Evolutionary conservation across 179 eudicot genomes (phyloP), one percentile per base, ranked within the genome.

Genomic region (Gypsophila paniculata): DNA sequence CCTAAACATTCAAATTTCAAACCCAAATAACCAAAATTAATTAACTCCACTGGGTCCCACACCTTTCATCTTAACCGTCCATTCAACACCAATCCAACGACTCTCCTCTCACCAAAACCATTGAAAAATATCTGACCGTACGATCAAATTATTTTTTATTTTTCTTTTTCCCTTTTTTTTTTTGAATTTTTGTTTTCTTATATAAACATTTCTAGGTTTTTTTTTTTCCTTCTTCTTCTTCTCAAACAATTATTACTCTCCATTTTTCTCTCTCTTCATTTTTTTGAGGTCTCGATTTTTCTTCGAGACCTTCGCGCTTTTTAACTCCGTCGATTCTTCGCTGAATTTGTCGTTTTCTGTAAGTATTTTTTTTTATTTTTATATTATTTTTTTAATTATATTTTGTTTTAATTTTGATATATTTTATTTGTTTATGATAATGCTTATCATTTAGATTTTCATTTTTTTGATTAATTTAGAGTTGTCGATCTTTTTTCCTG

Each of bases 131-230:
- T 9, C 44, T 62, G 38, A 29, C 65, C 65, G 65, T 61, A 15
- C 10, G 65, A 61, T 61, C 65, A 61, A 32, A 58, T 21, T 22
- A 21, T 58, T 58, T 54, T 54, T 4, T 17, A 22, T 21, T 58
- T 58, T 54, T 54, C 14, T 17, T 58, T 21, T 15, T 25, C 6
- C 25, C 26, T 60, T 60, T 2, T 26, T 14, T 25, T 0, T 8
- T 60, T 64, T 64, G n/a, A n/a, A n/a, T 29, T 29, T 29, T 29
- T 29, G 4, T 46, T 51, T 26, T 51, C 71, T 68, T 68, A 68
- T 68, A 51, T 68, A 68, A 68, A 29, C 60, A 68, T 25, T 68
- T 26, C 55, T 29, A 49, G 60, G 71, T 21, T 68, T 68, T 51
- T 49, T 49, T 53, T 68, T 51, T 49, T 49, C 32, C 34, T 29